These are phyloP conservation scores for Rhinocladiella similis DNA, from an alignment of 2,329 filamentous ascomycete species.

Conservation along the genomic window DNA sequence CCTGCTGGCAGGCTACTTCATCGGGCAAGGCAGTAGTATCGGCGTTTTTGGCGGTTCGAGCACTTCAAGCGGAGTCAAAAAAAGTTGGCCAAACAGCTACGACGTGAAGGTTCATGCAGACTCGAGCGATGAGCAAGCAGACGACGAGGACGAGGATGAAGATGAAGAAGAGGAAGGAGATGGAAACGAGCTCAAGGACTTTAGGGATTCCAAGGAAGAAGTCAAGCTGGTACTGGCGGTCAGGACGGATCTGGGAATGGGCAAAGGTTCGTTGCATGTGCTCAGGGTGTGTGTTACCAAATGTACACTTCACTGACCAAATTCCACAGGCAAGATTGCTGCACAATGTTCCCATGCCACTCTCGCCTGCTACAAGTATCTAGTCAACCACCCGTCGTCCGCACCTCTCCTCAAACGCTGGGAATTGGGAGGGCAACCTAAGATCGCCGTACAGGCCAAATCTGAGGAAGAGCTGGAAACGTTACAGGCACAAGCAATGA, in stretches of 20 bases:
- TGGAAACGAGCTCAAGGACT: conserved; percentile 47
- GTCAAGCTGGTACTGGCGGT: conserved; percentile 94
- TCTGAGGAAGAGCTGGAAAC: conserved; percentile 77
- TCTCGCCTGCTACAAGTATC: conserved; percentile 91
- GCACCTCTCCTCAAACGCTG: conserved; percentile 72
- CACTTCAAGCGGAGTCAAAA: conserved; percentile 34
- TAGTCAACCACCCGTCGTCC: conserved; percentile 57
- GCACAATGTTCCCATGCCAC: conserved; percentile 96
- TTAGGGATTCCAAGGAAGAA: conserved; percentile 66
- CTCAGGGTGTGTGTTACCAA: background rate
- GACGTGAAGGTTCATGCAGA: conserved; percentile 47
- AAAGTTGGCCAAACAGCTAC: conserved; percentile 57
- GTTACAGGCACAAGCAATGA: conserved; percentile 76
- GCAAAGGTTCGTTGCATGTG: conserved; percentile 67
- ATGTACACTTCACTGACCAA: background rate
- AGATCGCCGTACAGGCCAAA: conserved; percentile 89
- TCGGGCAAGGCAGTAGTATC: conserved; percentile 64
- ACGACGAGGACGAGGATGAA: conserved; percentile 41
- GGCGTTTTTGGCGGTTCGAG: conserved; percentile 61
- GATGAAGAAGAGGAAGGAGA: conserved; percentile 66
- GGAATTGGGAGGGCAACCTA: conserved; percentile 85
- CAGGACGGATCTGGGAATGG: conserved; percentile 93
- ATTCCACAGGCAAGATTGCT: conserved; percentile 79
- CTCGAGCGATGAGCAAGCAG: conserved; percentile 41
- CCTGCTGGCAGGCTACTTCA: conserved; percentile 75